Base-by-base conservation (phyloP, 2,329 filamentous ascomycete genomes). In the Pseudogymnoascus sp. region DNA sequence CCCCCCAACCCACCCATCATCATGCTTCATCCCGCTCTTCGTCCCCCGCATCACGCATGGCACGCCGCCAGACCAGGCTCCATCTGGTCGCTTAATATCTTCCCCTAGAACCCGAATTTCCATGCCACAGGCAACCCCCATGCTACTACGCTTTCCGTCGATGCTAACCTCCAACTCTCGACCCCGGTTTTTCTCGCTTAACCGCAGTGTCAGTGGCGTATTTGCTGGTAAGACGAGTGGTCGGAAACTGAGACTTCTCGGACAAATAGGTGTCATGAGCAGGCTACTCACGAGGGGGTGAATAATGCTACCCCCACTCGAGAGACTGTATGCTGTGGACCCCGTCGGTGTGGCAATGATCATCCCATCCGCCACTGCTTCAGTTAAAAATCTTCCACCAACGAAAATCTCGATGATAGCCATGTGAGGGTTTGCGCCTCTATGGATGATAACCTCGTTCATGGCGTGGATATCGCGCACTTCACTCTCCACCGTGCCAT, bases 1-100 rank as follows among this genome's bases (percentile, higher is more conserved):
- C 0, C 94, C 93, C 0, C 93, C 93, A 2, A 99, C 93, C 94
- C 94, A 99, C 16, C 93, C 91, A 74, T 97, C 93, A 70, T 97
- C 91, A 53, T 87, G 83, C 66, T 87, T 83, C 23, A 74, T 73
- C 1, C 76, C 77, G 23, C 71, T 73, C 62, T 69, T 74, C 14
- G 75, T 75, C 56, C 81, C 83, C 53, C 92, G 81, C 71, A 97
- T 94, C 33, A 97, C 90, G 73, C 92, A 96, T 2, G 94, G 94
- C 12, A 97, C 92, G 10, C 93, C 93, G 25, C 92, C 91, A 33
- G 82, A 79, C 89, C 82, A 85, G 63, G 72, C 72, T 35, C 62
- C 66, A 10, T 77, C 75, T 6, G 66, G 42, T 0, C 75, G 74
- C 59, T 82, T 79, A 59, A 96, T 88, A 66, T 88, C 84, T 75